These are phyloP conservation scores for Xylariaceae sp. DNA, from an alignment of 2,329 filamentous ascomycete species.

Conservation along the genomic window DNA sequence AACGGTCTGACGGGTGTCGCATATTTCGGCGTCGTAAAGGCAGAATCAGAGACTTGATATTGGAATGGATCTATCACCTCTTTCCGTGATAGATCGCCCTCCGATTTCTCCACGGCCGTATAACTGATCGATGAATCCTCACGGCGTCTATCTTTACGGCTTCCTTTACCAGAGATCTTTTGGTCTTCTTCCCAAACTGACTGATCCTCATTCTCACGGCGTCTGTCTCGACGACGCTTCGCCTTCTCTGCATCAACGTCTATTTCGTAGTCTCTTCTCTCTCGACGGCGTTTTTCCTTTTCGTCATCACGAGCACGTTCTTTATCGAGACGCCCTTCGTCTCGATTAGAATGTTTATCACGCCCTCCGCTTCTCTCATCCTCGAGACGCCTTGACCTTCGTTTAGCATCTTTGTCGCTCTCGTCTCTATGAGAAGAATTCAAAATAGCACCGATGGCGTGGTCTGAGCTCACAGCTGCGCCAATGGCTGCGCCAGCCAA, in stretches of 20 bases:
- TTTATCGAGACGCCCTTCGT: constrained; percentile 27
- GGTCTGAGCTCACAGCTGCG: constrained; percentile 43
- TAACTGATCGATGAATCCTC: constrained; percentile 18
- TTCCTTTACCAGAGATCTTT: constrained; percentile 19
- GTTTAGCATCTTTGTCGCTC: constrained; percentile 31
- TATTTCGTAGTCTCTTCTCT: constrained; percentile 16
- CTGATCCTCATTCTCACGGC: constrained; percentile 29
- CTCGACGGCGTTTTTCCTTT: constrained; percentile 19
- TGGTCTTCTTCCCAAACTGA: constrained; percentile 21
- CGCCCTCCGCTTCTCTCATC: constrained; percentile 11
- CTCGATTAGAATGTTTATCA: constrained; percentile 24
- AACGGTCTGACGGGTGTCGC: constrained; percentile 39
- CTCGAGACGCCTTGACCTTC: constrained; percentile 23
- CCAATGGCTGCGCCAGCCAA: constrained; percentile 48
- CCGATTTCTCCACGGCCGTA: constrained; percentile 27
- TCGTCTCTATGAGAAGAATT: constrained; percentile 34
- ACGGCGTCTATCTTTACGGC: constrained; percentile 27
- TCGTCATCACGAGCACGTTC: constrained; percentile 19
- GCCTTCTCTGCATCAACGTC: constrained; percentile 20
- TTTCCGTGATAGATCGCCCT: constrained; percentile 23
- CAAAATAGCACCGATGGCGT: constrained; percentile 47
- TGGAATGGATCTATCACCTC: constrained; percentile 54
- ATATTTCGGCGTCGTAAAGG: constrained; percentile 44
- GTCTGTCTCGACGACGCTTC: constrained; percentile 22
- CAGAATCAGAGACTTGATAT: constrained; percentile 51